phyloP scores from a whole-genome alignment of 306 rosid genomes.

The Prunus salicina region DNA sequence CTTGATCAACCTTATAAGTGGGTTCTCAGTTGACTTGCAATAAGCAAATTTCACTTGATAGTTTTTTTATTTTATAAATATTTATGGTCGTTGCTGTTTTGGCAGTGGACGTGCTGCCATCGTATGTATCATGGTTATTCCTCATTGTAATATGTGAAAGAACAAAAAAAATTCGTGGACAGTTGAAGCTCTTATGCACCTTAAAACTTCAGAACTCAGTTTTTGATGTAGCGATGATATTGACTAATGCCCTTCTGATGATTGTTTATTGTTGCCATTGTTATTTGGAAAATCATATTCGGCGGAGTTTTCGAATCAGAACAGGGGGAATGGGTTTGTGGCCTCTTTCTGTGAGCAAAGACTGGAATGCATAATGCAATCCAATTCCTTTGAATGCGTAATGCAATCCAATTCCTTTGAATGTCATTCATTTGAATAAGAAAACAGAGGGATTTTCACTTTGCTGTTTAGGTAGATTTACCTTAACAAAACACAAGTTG shows the following conservation, averaged over 20 bases:
- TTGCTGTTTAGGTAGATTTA: too few relatives aligned
- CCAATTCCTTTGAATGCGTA: too few relatives aligned
- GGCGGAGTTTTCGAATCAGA: not conserved
- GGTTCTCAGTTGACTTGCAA: not conserved
- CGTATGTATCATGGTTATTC: not conserved
- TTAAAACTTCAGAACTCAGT: not conserved
- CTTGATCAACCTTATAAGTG: conserved; percentile 4
- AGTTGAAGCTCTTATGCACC: not conserved
- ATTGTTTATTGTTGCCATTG: not conserved
- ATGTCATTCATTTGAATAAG: too few relatives aligned
- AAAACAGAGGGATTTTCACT: too few relatives aligned
- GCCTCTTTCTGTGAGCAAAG: not conserved
- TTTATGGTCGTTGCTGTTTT: not conserved
- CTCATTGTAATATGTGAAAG: not conserved
- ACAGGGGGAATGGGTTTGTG: not conserved
- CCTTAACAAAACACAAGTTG: too few relatives aligned
- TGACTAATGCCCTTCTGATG: not conserved
- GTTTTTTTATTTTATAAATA: not conserved
- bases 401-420: too few relatives aligned
- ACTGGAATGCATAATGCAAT: not conserved
- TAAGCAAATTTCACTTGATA: not conserved
- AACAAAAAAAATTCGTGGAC: too few relatives aligned
- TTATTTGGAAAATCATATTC: not conserved
- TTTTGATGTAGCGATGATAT: not conserved
- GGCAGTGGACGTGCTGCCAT: not conserved